These are phyloP conservation scores for Fusarium albosuccineum DNA, from an alignment of 2,329 filamentous ascomycete genomes.

Conservation along the genomic window DNA sequence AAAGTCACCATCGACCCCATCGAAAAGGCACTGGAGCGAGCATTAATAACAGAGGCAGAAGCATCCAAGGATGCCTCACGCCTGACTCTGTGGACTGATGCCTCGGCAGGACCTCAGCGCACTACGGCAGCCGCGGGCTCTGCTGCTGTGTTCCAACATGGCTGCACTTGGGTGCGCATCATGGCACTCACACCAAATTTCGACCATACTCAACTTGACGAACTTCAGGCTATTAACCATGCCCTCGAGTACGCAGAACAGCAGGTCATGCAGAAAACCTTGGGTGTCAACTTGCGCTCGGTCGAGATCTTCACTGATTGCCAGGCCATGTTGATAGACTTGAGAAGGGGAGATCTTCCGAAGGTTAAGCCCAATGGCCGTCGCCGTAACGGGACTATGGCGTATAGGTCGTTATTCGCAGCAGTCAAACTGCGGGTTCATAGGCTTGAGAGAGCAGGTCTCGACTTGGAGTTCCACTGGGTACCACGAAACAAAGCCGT, in stretches of 20 bases:
- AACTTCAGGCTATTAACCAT: slow-evolving; percentile 26
- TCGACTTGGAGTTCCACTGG: slow-evolving; percentile 35
- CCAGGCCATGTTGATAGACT: not conserved
- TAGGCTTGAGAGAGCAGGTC: slow-evolving; percentile 3
- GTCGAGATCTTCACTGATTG: slow-evolving; percentile 32
- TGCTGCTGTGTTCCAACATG: slow-evolving; percentile 10
- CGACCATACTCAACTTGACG: not conserved
- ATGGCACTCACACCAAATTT: not conserved
- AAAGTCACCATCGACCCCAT: not conserved
- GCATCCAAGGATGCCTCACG: not conserved
- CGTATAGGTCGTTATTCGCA: not conserved
- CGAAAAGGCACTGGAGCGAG: slow-evolving; percentile 7
- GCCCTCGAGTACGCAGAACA: slow-evolving; percentile 29
- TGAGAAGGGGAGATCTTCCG: not conserved
- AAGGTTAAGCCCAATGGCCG: not conserved
- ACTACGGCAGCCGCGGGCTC: not conserved
- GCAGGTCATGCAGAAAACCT: not conserved
- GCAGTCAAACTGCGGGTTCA: not conserved
- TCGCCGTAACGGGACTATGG: not conserved
- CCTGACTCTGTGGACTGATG: slow-evolving; percentile 26
- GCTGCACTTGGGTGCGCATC: slow-evolving; percentile 26
- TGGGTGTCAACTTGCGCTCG: not conserved
- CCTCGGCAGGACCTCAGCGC: not conserved
- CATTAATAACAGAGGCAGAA: not conserved
- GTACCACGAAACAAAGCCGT: slow-evolving; percentile 18